Evolutionary conservation across 257 asterid genomes (phyloP).

Genomic region (Mentha longifolia): DNA sequence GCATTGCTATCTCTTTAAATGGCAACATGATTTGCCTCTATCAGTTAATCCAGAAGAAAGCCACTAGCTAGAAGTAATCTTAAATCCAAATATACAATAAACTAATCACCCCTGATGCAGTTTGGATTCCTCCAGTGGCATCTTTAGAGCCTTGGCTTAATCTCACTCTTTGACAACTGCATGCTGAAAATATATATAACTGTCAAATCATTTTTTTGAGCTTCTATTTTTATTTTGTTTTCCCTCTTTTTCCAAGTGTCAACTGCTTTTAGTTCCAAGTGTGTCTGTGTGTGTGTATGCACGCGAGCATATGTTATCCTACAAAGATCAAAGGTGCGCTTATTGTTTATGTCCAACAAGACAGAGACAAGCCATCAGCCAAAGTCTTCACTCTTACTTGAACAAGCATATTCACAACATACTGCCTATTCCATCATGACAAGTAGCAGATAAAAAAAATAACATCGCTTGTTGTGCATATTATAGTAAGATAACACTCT

Average conservation of each 20-base stretch:
- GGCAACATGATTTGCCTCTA: neutral
- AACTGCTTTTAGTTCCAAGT: neutral
- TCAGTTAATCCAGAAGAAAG: slow-evolving; percentile 10
- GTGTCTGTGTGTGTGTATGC: neutral
- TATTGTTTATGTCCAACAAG: neutral
- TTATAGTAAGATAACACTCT: neutral
- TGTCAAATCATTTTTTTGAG: neutral
- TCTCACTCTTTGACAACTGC: neutral
- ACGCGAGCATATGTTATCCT: too few relatives aligned
- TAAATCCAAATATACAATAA: neutral
- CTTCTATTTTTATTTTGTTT: neutral
- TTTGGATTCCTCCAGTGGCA: neutral
- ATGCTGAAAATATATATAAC: neutral
- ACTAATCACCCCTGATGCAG: neutral
- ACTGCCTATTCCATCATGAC: slow-evolving; percentile 2
- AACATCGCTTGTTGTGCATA: neutral
- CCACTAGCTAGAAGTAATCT: neutral
- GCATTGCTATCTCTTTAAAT: neutral
- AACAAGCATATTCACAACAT: neutral
- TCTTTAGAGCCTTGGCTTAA: neutral
- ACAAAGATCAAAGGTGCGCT: neutral
- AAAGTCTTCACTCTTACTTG: neutral
- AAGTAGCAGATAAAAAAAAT: neutral
- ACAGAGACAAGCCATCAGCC: neutral
- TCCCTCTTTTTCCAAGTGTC: slow-evolving; percentile 10